Evolutionary conservation across 1,284 basidiomycete species (phyloP).

Genomic region (Farysia itapuensis): DNA sequence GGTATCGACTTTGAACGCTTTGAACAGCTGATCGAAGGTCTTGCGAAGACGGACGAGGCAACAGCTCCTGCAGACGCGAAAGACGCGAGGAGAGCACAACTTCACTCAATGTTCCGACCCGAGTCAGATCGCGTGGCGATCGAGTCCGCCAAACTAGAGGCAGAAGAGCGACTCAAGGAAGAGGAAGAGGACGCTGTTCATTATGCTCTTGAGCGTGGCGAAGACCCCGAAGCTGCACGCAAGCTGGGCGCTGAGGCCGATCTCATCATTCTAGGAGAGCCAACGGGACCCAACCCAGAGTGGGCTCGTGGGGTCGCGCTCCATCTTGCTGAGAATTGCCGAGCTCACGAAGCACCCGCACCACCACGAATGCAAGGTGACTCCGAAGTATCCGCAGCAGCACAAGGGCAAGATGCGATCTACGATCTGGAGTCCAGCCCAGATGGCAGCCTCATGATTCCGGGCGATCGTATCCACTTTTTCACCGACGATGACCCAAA

Average conservation of each 20-base stretch:
- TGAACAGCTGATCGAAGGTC: constrained; percentile 29
- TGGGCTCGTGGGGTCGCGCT: constrained; percentile 56
- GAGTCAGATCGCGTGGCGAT: constrained; percentile 32
- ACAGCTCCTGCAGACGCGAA: not conserved
- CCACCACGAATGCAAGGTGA: too few relatives aligned
- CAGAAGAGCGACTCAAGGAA: constrained; percentile 35
- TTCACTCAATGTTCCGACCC: constrained; percentile 29
- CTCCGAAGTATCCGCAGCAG: constrained; percentile 1
- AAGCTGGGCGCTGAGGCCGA: constrained; percentile 56
- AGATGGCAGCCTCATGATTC: constrained; percentile 6
- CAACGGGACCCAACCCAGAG: constrained; percentile 41
- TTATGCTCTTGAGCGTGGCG: constrained; percentile 53
- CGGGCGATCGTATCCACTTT: constrained; percentile 18
- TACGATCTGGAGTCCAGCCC: constrained; percentile 2
- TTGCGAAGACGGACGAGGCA: constrained; percentile 13
- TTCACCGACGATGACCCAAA: constrained; percentile 49
- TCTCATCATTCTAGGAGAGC: constrained; percentile 56
- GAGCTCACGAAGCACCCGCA: constrained; percentile 50
- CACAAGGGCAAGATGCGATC: constrained; percentile 1
- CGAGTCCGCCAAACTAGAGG: constrained; percentile 36
- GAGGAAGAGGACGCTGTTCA: constrained; percentile 51
- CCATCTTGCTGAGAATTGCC: constrained; percentile 47
- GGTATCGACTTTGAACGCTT: constrained; percentile 38
- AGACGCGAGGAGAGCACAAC: constrained; percentile 14
- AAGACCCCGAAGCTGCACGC: constrained; percentile 47